These are phyloP conservation scores for Neurospora sp. DNA, from an alignment of 495 filamentous ascomycete genomes.

Conservation along the genomic window DNA sequence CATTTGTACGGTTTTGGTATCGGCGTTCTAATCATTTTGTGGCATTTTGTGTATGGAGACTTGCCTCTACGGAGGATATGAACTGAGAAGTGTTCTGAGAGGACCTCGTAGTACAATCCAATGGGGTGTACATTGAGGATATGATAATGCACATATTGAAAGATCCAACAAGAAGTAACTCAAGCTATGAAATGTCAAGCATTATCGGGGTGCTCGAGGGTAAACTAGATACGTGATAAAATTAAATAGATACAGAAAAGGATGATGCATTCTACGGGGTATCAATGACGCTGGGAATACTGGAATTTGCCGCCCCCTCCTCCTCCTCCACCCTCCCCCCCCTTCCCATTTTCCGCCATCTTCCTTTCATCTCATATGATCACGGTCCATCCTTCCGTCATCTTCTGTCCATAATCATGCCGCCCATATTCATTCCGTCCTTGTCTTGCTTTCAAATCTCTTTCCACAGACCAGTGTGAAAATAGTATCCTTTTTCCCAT, in stretches of 20 bases:
- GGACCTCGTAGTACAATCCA: background rate
- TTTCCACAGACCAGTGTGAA: background rate
- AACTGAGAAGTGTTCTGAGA: background rate
- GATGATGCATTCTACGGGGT: background rate
- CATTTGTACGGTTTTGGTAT: background rate
- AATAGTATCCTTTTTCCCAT: background rate
- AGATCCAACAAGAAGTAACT: background rate
- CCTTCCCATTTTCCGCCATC: background rate
- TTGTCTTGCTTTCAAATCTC: background rate
- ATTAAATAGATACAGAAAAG: background rate
- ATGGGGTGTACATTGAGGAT: background rate
- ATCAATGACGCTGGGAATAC: background rate
- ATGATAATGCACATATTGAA: background rate
- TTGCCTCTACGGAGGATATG: background rate
- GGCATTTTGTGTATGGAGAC: background rate
- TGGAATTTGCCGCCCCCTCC: background rate
- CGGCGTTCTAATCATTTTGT: background rate
- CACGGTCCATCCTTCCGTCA: background rate
- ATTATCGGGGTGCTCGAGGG: background rate
- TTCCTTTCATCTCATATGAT: background rate
- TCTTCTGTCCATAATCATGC: background rate
- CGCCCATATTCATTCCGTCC: background rate
- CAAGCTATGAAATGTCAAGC: background rate
- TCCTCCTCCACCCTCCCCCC: background rate
- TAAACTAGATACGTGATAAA: background rate